Evolutionary conservation across 129 eudicot genomes (phyloP).

Genomic region (Flaveria ramosissima): DNA sequence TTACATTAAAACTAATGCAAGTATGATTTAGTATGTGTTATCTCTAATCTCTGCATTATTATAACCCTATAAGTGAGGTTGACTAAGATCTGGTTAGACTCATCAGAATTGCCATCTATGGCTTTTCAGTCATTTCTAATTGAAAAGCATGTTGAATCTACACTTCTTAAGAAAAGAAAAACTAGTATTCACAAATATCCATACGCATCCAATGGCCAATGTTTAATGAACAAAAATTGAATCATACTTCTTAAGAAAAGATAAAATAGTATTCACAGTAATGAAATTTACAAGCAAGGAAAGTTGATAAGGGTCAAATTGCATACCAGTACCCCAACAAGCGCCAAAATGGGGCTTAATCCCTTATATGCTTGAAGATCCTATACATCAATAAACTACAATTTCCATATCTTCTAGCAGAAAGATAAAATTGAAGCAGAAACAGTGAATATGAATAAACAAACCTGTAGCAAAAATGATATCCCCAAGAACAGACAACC

Average conservation of each 20-base stretch:
- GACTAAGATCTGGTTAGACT: background rate
- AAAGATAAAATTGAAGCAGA: background rate
- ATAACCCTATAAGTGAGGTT: too few species aligned
- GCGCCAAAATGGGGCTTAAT: constrained; percentile 73
- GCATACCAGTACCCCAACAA: constrained; percentile 77
- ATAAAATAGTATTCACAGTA: background rate
- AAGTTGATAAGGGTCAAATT: constrained; percentile 16
- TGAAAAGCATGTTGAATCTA: background rate
- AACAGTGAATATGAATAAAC: background rate
- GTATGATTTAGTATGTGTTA: too few species aligned
- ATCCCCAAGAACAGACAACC: constrained; percentile 68
- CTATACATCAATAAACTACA: constrained; percentile 35
- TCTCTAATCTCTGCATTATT: too few species aligned
- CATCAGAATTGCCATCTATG: background rate
- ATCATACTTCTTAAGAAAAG: too few species aligned
- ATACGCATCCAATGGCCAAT: background rate
- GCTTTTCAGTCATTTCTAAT: background rate
- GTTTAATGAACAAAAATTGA: background rate
- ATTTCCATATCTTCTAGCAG: background rate
- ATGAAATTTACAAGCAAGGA: background rate
- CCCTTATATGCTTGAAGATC: constrained; percentile 50
- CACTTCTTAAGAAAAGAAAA: constrained; percentile 1
- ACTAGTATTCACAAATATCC: background rate
- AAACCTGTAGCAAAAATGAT: constrained; percentile 82
- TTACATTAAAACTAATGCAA: too few species aligned